Evolutionary conservation across 2,329 filamentous ascomycete species (phyloP).

Genomic region (Claviceps humidiphila): DNA sequence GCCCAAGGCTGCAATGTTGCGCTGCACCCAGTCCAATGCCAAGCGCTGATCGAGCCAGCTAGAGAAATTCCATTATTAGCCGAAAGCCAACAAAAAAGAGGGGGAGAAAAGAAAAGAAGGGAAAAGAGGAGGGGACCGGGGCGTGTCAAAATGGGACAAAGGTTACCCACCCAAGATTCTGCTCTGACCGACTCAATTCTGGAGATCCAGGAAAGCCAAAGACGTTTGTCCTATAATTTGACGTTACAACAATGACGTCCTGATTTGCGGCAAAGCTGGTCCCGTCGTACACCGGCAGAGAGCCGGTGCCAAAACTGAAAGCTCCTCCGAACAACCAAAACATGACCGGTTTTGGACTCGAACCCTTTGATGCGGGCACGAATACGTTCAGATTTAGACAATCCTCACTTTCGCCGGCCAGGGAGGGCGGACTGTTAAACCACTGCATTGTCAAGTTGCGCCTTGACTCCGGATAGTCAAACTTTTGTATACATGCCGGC

Average conservation of each 20-base stretch:
- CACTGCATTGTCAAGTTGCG: background rate
- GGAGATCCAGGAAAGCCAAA: conserved; percentile 4
- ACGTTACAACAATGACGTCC: conserved; percentile 1
- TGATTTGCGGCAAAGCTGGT: conserved; percentile 2
- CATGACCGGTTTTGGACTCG: background rate
- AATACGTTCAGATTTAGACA: background rate
- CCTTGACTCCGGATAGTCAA: background rate
- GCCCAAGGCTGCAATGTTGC: conserved; percentile 48
- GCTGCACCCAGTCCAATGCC: conserved; percentile 44
- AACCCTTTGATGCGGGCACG: background rate
- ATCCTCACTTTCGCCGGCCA: background rate
- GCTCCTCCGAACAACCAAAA: conserved; percentile 2
- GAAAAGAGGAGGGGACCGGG: background rate
- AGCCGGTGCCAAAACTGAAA: conserved; percentile 1
- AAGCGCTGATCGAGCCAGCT: conserved; percentile 34
- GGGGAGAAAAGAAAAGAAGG: background rate
- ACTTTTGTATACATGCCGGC: conserved; percentile 1
- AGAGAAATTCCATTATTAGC: background rate
- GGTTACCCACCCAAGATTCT: conserved; percentile 1
- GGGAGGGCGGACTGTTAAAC: background rate
- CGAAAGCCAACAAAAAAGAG: too few relatives aligned
- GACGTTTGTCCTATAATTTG: conserved; percentile 2
- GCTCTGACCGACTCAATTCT: background rate
- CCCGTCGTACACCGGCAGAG: background rate
- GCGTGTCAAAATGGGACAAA: background rate